Percentiles rank a stretch among this genome's conserved stretches.
Evolutionary conservation across 805 yeast species (phyloP).

Genomic region (Barnettozyma sucrosica): DNA sequence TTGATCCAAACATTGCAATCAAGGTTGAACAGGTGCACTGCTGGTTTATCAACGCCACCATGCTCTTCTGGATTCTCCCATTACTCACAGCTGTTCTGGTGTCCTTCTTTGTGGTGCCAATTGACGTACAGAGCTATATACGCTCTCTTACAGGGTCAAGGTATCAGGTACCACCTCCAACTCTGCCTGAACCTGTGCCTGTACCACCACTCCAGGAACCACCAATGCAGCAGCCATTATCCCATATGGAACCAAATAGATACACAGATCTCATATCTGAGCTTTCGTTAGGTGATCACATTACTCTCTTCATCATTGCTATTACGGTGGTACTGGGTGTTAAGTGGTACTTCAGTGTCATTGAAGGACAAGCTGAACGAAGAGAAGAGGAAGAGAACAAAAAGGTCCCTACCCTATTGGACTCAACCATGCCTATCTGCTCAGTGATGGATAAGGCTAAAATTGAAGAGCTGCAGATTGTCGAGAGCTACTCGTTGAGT

Average conservation of each 20-base stretch:
- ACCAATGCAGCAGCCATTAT: not conserved
- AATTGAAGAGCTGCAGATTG: slow-evolving; percentile 8
- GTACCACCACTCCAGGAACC: not conserved
- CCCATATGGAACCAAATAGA: not conserved
- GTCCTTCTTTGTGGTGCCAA: not conserved
- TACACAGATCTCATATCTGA: not conserved
- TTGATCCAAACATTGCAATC: not conserved
- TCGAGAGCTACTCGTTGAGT: slow-evolving; percentile 4
- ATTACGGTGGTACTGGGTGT: not conserved
- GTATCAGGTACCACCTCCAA: not conserved
- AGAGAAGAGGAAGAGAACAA: not conserved
- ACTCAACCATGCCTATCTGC: not conserved
- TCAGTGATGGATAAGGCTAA: slow-evolving; percentile 6
- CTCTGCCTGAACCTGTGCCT: not conserved
- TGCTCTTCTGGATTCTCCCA: not conserved
- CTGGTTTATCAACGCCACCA: not conserved
- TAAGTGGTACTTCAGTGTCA: not conserved
- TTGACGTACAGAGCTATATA: not conserved
- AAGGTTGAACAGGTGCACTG: not conserved
- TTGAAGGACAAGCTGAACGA: not conserved
- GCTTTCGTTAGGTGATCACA: not conserved
- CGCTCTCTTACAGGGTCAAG: not conserved
- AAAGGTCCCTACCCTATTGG: not conserved
- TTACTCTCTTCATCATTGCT: not conserved
- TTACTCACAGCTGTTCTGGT: not conserved